phyloP scores from a whole-genome alignment of 257 asterid species.

The Fraxinus excelsior region DNA sequence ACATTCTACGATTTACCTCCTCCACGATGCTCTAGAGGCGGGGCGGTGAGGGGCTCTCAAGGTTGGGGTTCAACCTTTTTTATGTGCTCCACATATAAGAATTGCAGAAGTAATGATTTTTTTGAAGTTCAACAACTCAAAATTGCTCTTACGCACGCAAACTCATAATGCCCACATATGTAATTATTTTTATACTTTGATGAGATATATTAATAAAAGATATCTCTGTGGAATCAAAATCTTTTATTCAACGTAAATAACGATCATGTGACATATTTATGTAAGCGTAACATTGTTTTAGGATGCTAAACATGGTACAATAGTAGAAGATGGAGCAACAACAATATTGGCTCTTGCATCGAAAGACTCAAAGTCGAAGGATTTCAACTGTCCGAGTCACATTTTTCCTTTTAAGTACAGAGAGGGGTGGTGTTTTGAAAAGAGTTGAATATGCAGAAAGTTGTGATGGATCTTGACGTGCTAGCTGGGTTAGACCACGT shows the following conservation, averaged over 20 bases:
- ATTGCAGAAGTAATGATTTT: too few relatives aligned
- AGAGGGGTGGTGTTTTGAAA: conserved; percentile 90
- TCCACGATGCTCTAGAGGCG: too few relatives aligned
- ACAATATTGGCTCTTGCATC: conserved; percentile 83
- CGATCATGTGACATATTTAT: too few relatives aligned
- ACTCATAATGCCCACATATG: background rate
- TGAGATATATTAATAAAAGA: conserved; percentile 1
- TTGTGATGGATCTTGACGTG: conserved; percentile 79
- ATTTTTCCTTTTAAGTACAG: conserved; percentile 90
- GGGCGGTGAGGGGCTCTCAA: too few relatives aligned
- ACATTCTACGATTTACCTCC: too few relatives aligned
- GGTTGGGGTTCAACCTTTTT: too few relatives aligned
- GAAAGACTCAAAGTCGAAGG: conserved; percentile 77
- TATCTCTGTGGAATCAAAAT: conserved; percentile 14
- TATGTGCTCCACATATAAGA: too few relatives aligned
- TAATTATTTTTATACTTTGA: background rate
- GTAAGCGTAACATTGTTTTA: conserved; percentile 23
- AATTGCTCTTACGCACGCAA: too few relatives aligned
- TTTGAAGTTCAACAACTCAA: background rate
- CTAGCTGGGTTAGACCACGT: conserved; percentile 83
- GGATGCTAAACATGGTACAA: conserved; percentile 93
- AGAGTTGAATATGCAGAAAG: conserved; percentile 99
- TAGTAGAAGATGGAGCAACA: conserved; percentile 88
- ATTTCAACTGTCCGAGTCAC: conserved; percentile 95
- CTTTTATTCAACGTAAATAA: too few relatives aligned